phyloP scores from a whole-genome alignment of 371 early-diverging fungal species.

The Cladochytrium tenue region DNA sequence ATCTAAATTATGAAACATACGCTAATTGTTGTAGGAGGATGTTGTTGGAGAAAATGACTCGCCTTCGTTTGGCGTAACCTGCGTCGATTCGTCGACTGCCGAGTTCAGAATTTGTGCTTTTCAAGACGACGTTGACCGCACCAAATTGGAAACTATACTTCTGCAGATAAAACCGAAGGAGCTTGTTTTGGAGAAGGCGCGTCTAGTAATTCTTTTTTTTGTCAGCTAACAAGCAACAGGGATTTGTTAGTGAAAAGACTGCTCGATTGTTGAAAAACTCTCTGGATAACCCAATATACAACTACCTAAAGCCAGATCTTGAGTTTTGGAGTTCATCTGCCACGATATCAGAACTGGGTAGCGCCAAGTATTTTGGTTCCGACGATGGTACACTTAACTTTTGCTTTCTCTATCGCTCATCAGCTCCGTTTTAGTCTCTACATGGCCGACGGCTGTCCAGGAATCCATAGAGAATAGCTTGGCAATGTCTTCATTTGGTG shows the following conservation, averaged over 20 bases:
- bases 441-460: constrained; percentile 48
- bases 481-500: constrained; percentile 71
- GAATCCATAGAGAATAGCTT: constrained; percentile 30
- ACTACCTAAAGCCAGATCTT: constrained; percentile 68
- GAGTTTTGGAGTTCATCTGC: constrained; percentile 84
- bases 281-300: constrained; percentile 60
- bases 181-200: constrained; percentile 75
- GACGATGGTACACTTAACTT: too few species aligned
- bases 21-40: constrained; percentile 34
- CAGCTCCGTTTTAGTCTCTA: too few species aligned
- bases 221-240: constrained; percentile 9
- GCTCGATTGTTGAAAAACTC: constrained; percentile 73
- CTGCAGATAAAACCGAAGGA: constrained; percentile 90
- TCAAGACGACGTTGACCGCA: constrained; percentile 83
- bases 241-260: constrained; percentile 67
- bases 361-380: constrained; percentile 72
- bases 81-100: constrained; percentile 95
- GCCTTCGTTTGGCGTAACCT: constrained; percentile 70
- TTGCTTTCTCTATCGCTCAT: too few species aligned
- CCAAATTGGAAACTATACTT: constrained; percentile 88
- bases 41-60: constrained; percentile 35
- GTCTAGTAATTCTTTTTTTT: not conserved
- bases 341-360: constrained; percentile 69
- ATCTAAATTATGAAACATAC: not conserved
- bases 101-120: constrained; percentile 81